Evolutionary conservation across 768 basidiomycete genomes (phyloP), one percentile per base, ranked within the genome.

Genomic region (Phanerochaete sordida): DNA sequence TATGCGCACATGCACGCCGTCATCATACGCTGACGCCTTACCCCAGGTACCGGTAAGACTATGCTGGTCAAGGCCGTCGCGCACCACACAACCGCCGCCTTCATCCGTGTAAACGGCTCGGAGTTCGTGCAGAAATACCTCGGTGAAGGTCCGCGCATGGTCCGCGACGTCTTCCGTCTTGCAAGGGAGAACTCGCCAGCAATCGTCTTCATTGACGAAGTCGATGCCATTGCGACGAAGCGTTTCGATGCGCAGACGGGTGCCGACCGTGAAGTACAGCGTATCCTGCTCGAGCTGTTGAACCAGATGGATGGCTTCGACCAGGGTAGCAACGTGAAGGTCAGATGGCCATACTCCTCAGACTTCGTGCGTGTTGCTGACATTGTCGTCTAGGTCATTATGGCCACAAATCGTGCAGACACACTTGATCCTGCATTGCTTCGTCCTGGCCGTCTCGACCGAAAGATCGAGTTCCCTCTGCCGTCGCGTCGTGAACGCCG

Each of bases 221-320:
- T 95, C 66, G 97, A 99, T 66, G 96, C 97, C 21, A 99, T 99
- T 72, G 97, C 97, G 2, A 98, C 97, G 37, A 99, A 99, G 75
- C 94, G 96, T 71, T 99, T 99, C 75, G 97, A 98, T 70, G 97
- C 97, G 6, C 97, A 99, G 73, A 98, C 97, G 0, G 97, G 97
- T 69, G 97, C 97, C 11, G 97, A 99, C 76, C 84, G 97, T 61
- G 97, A 99, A 77, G 97, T 99, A 4, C 97, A 99, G 74, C 93
- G 97, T 75, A 98, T 99, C 69, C 74, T 99, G 64, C 85, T 99
- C 13, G 97, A 99, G 74, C 78, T 99, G 58, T 80, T 99, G 61
- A 98, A 96, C 71, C 97, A 99, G 71, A 99, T 99, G 97, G 97
- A 99, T 68, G 97, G 97, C 64, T 99, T 99, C 74, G 97, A 99